Base-by-base conservation (phyloP, 495 filamentous ascomycete species). In the Penicillium pulvis region DNA sequence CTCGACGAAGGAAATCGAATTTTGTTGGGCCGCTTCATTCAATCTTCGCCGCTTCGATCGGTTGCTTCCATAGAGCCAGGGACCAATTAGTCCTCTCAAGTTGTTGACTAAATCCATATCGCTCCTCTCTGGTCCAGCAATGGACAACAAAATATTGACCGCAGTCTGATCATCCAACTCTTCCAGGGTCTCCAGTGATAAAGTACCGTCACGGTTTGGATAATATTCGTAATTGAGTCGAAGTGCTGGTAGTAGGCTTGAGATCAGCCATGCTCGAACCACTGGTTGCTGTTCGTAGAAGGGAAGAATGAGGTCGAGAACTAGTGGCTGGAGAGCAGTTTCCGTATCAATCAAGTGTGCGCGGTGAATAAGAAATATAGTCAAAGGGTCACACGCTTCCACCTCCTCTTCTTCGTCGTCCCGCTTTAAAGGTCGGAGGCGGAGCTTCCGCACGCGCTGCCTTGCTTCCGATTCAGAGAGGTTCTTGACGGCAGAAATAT, bases 201-300 rank as follows among this genome's bases (percentile, higher is more conserved):
- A 74, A 8, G 74, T 63, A 12, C 78, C 72, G 14, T 79, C 81
- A 11, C 81, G 79, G 30, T 82, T 71, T 0, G 89, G 84, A 59
- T 96, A 89, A 65, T 91, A 94, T 76, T 94, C 91, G 68, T 89
- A 89, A 64, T 89, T 89, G n/a, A 92, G 78, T 52, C 92, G 83
- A 16, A 93, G 74, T 2, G 96, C 78, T 0, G 92, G 92, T 23
- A 97, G 76, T 19, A 95, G 77, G 19, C 81, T 86, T 1, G 92
- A 92, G 28, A 95, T 82, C 66, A 90, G 81, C 88, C 92, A 91
- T 45, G 79, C 85, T 57, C 87, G 83, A 49, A 96, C 72, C 42
- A 78, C 79, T 14, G 85, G 76, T 16, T 86, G 86, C 52, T 81
- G 85, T 36, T 86, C 73, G 44, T 95, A 79, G 67, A 96, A 96